Base-by-base conservation (phyloP, 192 early-diverging fungal species). In the Umbelopsis ramanniana region DNA sequence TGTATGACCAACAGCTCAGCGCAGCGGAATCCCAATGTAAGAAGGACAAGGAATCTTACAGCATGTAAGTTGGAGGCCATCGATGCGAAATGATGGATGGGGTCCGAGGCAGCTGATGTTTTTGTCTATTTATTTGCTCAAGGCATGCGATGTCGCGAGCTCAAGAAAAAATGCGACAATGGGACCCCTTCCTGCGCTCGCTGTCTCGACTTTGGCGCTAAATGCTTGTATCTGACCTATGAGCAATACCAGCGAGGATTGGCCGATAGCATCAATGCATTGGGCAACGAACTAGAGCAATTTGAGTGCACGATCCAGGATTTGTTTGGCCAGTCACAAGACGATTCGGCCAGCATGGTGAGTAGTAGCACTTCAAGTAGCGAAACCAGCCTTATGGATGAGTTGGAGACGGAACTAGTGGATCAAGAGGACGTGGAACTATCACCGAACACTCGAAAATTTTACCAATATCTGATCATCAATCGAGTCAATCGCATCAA, bases 71-170 rank as follows among this genome's bases (percentile, higher is more conserved):
- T 50, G 1, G 48, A 0, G 15, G 15, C 5, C 48, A 43, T 43
- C 40, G 40, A 43, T 43, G 11, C 29, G 29, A 29, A 29, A 29
- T 29, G 40, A 0, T 43, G 40, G 40, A 11, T 43, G 40, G 40
- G 8, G 40, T 43, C 6, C 6, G 40, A 43, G 40, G 6, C 40
- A 43, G 40, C 40, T 43, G 40, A 43, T 43, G 3, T 53, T 23
- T 23, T 53, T 10, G 24, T 26, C 11, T 24, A 23, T 29, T 24
- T 53, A 11, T 54, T 54, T 22, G 10, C 9, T 15, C 22, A n/a
- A 68, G 67, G 67, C 45, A 68, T 68, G 67, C 67, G 67, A 29
- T 68, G 67, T 68, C 45, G 67, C 23, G 67, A 68, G 47, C 67
- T 68, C 45, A 68, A 68, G 26, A 68, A 68, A 29, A 68, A 68